phyloP scores from a whole-genome alignment of 1,284 basidiomycete species.

The Microbotryum lychnidis-dioicae region DNA sequence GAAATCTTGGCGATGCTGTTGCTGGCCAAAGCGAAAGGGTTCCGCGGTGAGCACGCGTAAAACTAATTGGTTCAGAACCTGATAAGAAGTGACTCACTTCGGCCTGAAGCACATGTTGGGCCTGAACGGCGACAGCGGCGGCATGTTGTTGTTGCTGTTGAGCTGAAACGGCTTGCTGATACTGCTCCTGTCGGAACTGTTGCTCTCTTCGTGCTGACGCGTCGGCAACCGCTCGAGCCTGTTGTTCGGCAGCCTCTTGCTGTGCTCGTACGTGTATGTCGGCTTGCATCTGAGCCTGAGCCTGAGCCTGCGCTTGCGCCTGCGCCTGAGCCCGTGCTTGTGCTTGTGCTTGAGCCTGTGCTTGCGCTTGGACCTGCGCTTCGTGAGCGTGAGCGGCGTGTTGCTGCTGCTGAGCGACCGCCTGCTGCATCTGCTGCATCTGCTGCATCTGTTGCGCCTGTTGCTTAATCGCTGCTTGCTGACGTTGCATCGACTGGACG shows the following conservation, averaged over 20 bases:
- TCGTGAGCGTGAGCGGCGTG: conserved; percentile 13
- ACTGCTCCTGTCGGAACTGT: conserved; percentile 19
- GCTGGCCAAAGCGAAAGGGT: conserved; percentile 1
- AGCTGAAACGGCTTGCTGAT: conserved; percentile 14
- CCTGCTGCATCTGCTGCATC: too few species aligned
- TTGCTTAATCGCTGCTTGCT: not conserved
- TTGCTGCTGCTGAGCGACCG: conserved; percentile 6
- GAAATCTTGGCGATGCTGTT: not conserved
- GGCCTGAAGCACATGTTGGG: conserved; percentile 1
- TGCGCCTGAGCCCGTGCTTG: conserved; percentile 9
- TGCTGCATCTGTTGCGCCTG: not conserved
- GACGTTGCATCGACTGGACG: not conserved
- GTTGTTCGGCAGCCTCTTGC: conserved; percentile 6
- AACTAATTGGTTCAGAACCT: too few species aligned
- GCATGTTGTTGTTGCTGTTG: conserved; percentile 9
- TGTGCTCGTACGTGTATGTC: conserved; percentile 7
- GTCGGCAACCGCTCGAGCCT: conserved; percentile 7
- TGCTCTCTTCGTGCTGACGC: conserved; percentile 19
- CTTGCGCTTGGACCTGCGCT: conserved; percentile 13
- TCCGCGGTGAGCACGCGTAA: not conserved
- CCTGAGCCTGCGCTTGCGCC: conserved; percentile 15
- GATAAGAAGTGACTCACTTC: too few species aligned
- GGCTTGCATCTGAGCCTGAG: conserved; percentile 9
- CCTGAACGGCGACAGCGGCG: too few species aligned
- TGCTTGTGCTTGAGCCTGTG: conserved; percentile 14